Evolutionary conservation across 768 basidiomycete genomes (phyloP), one percentile per base, ranked within the genome.

Genomic region (Mycena albidolilacea): DNA sequence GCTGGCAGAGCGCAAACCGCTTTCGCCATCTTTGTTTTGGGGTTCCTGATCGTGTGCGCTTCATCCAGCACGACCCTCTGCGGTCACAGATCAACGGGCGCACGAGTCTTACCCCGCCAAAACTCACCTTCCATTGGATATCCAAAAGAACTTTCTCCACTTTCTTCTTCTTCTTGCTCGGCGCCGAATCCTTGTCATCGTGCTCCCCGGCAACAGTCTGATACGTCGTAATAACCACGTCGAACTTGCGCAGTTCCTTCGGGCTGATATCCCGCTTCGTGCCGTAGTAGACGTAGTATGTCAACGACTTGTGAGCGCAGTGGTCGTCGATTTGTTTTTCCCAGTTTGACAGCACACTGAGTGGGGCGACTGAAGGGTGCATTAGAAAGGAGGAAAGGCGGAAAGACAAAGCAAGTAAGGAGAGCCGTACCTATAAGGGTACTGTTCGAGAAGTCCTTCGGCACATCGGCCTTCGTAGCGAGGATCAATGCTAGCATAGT

Each of bases 1-100:
- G 92, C 93, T 19, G 82, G 81, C 30, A 96, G 83, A 19, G 80
- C 89, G 69, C 86, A 90, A 1, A 91, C 90, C 0, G 93, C 92
- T 76, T 87, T 85, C 10, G 94, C 87, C 89, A 94, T 95, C 84
- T 96, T 95, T 0, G 96, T 95, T 80, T 88, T 93, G 3, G 94
- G 89, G 79, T 97, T 98, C 64, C 95, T 90, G 73, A 98, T 92
- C 35, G 79, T 91, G 78, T 98, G 97, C 0, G 95, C 97, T 82
- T 98, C 97, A 75, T 98, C 97, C 6, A 97, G 84, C 23, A 97
- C 90, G 52, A 97, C 80, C 69, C 97, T 86, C 91, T 94, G 50
- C 57, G 69, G 44, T 10, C 46, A 41, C 38, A 14, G 48, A 59
- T 66, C 2, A 19, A 57, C 48, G 7, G 30, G 65, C 2, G 55